Base-by-base conservation (phyloP, 2,329 filamentous ascomycete species). In the Periconia sp. region DNA sequence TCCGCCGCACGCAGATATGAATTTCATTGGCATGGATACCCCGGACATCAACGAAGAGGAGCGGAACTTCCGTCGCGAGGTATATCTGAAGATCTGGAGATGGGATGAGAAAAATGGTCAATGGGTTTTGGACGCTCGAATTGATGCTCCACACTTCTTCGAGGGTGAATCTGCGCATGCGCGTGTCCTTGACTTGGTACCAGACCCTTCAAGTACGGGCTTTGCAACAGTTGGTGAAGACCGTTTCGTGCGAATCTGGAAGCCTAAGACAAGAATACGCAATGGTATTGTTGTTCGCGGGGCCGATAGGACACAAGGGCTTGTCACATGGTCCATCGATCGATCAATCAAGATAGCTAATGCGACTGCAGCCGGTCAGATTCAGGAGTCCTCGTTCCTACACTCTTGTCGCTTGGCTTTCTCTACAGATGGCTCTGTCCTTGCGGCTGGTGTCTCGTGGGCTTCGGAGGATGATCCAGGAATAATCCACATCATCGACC, bases 81-180 rank as follows among this genome's bases (percentile, higher is more conserved):
- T 91, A 0, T 88, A 88, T 59, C 77, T 99, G 36, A 96, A 96
- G 65, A 94, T 99, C 66, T 99, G 94, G 94, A 85, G 67, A 70
- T 88, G 71, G 83, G 82, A 71, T 63, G 76, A 59, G 61, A 76
- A 62, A 63, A 81, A 61, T 61, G 74, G 56, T 11, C 58, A 71
- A 13, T 89, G 94, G 78, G 84, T 88, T 48, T 77, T 99, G 9
- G 84, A 89, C 37, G 88, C 91, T 2, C 84, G 92, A 46, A 83
- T 97, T 40, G 91, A 96, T 65, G 81, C 84, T 7, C 92, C 94
- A 12, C 92, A 99, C 69, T 77, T 63, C 32, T 57, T 65, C 17
- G 78, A 46, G 79, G 81, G 41, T 71, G 70, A 48, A 69, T 74
- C 46, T 9, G 66, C 71, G 5, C 72, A 79, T 23, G 78, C 77